Percentiles rank a stretch among this genome's conserved stretches.
phyloP scores from a whole-genome alignment of 192 early-diverging fungal genomes.

The Mortierella alpina region DNA sequence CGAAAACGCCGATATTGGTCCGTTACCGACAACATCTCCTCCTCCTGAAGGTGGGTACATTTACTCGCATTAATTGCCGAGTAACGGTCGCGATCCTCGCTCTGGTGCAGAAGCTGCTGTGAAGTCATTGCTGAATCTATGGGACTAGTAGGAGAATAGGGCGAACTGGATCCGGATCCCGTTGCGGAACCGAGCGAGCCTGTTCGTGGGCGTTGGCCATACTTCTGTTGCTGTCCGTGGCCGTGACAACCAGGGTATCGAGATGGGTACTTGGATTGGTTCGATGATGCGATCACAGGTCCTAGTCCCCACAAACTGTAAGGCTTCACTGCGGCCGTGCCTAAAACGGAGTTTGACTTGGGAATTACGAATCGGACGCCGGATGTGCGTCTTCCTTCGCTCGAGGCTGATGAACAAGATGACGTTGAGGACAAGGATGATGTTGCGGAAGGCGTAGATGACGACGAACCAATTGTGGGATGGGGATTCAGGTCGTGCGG shows the following conservation, averaged over 20 bases:
- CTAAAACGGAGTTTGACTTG: slow-evolving; percentile 38
- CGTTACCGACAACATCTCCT: slow-evolving; percentile 7
- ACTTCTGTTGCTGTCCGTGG: slow-evolving; percentile 16
- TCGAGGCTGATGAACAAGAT: not conserved
- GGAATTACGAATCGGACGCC: slow-evolving; percentile 41
- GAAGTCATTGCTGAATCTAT: slow-evolving; percentile 10
- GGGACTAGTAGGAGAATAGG: not conserved
- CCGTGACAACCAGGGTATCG: slow-evolving; percentile 15
- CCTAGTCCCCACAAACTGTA: slow-evolving; percentile 51
- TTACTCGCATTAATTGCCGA: not conserved
- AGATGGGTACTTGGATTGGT: slow-evolving; percentile 5
- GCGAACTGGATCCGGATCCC: not conserved
- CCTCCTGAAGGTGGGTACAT: not conserved
- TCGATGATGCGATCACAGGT: slow-evolving; percentile 3
- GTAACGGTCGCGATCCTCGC: not conserved
- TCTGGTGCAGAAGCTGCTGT: not conserved
- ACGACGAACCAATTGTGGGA: not conserved
- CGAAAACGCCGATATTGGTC: slow-evolving; percentile 11
- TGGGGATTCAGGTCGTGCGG: slow-evolving; percentile 19
- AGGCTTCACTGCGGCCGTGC: slow-evolving; percentile 33
- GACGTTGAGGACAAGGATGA: not conserved
- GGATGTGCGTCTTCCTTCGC: not conserved
- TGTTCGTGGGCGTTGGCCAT: not conserved
- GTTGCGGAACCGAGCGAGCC: not conserved
- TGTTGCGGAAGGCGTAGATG: not conserved